These are phyloP conservation scores for Boechera retrofracta DNA, from an alignment of 345 rosid genomes.

Conservation along the genomic window DNA sequence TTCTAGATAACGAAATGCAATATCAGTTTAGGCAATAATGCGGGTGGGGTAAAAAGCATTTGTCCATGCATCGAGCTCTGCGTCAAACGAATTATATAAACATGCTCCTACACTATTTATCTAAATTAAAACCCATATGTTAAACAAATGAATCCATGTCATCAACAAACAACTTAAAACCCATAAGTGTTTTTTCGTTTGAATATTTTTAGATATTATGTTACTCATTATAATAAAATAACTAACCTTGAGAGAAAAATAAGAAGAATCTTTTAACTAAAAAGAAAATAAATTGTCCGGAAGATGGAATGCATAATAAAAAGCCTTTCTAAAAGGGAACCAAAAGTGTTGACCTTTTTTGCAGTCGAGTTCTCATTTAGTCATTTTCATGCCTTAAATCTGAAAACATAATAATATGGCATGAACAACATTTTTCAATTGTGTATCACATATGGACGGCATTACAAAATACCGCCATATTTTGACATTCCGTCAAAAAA, in stretches of 20 bases:
- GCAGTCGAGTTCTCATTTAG: slow-evolving; percentile 12
- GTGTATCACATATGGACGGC: neutral
- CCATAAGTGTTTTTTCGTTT: neutral
- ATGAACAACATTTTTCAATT: neutral
- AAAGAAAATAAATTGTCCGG: slow-evolving; percentile 1
- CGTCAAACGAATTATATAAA: slow-evolving; percentile 32
- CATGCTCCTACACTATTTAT: slow-evolving; percentile 3
- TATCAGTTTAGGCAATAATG: slow-evolving; percentile 38
- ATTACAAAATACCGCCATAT: neutral
- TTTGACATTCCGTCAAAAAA: neutral
- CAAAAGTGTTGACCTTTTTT: slow-evolving; percentile 35
- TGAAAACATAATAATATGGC: slow-evolving; percentile 2
- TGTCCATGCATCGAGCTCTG: slow-evolving; percentile 46
- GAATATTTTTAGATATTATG: neutral
- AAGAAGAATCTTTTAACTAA: neutral
- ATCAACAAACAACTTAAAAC: neutral
- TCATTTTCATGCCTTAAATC: slow-evolving; percentile 16
- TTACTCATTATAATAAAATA: neutral
- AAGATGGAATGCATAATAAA: slow-evolving; percentile 26
- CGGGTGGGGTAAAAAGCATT: slow-evolving; percentile 39
- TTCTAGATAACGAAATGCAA: neutral
- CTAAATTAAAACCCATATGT: neutral
- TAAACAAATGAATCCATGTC: neutral
- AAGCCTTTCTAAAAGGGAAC: slow-evolving; percentile 29
- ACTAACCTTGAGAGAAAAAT: neutral